Evolutionary conservation across 1,284 basidiomycete genomes (phyloP).

Genomic region (Melampsora larici-populina): DNA sequence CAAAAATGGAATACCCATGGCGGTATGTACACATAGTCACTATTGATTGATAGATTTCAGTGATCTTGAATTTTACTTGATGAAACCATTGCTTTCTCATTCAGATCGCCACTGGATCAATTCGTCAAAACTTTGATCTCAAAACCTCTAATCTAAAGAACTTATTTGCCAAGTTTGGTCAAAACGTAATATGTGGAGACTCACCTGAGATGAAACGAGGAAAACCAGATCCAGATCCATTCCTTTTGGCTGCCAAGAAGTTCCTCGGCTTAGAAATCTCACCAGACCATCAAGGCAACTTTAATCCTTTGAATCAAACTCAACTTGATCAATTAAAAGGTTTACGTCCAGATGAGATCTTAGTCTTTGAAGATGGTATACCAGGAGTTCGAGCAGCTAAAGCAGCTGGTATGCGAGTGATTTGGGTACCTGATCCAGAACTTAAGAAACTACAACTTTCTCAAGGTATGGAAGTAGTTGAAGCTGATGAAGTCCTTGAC

Average conservation of each 20-base stretch:
- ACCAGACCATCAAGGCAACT: constrained; percentile 45
- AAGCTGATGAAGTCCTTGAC: constrained; percentile 16
- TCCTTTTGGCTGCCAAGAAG: constrained; percentile 51
- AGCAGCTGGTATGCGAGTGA: constrained; percentile 35
- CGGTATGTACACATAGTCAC: constrained; percentile 42
- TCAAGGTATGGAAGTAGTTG: neutral
- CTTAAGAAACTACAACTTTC: constrained; percentile 14
- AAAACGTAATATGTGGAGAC: constrained; percentile 52
- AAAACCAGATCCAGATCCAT: constrained; percentile 53
- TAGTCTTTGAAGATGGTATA: constrained; percentile 53
- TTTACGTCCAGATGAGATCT: constrained; percentile 49
- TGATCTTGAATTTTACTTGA: too few species aligned
- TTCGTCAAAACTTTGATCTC: constrained; percentile 51
- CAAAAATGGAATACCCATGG: constrained; percentile 51
- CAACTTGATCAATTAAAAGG: constrained; percentile 47
- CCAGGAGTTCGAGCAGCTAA: constrained; percentile 29
- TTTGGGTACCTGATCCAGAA: constrained; percentile 38
- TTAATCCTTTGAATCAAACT: constrained; percentile 11
- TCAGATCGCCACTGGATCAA: constrained; percentile 52
- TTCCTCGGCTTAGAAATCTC: constrained; percentile 47
- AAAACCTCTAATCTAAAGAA: constrained; percentile 49
- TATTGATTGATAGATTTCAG: too few species aligned
- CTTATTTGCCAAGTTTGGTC: constrained; percentile 50
- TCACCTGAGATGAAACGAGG: constrained; percentile 50
- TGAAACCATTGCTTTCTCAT: too few species aligned